Conservation (phyloP, 2,329 filamentous ascomycete genomes). For the Seiridium unicorne region DNA sequence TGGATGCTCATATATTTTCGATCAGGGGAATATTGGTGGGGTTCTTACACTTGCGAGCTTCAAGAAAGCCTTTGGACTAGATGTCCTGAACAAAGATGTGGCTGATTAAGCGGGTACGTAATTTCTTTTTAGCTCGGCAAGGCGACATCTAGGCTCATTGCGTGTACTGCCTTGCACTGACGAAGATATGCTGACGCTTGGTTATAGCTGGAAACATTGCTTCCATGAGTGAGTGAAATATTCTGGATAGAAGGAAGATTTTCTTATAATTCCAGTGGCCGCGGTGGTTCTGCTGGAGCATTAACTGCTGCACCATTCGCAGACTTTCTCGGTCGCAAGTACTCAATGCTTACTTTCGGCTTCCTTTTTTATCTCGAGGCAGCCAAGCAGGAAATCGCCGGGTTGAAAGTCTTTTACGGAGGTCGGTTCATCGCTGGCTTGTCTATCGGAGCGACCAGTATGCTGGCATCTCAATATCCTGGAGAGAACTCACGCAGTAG, state of each 20-base stretch:
- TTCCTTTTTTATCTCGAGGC: slow-evolving; percentile 30
- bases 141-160: too few species aligned
- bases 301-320: slow-evolving; percentile 33
- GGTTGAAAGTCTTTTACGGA: slow-evolving; percentile 32
- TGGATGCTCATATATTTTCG: slow-evolving; percentile 37
- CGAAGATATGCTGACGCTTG: background rate
- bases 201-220: slow-evolving; percentile 27
- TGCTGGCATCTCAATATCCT: slow-evolving; percentile 38
- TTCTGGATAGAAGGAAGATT: too few species aligned
- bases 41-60: slow-evolving; percentile 34
- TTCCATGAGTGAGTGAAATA: slow-evolving; percentile 27
- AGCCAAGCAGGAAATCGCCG: slow-evolving; percentile 32
- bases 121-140: background rate
- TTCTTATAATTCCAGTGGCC: slow-evolving; percentile 24
- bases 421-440: slow-evolving; percentile 35
- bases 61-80: slow-evolving; percentile 31
- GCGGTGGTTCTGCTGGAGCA: slow-evolving; percentile 35
- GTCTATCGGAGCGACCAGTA: slow-evolving; percentile 32
- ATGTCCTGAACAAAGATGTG: slow-evolving; percentile 22
- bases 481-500: slow-evolving; percentile 38
- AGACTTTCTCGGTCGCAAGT: slow-evolving; percentile 34
- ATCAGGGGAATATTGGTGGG: slow-evolving; percentile 37
- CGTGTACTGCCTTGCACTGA: background rate
- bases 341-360: slow-evolving; percentile 29
- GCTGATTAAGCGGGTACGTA: slow-evolving; percentile 21